Conservation (phyloP, 2,329 filamentous ascomycete genomes). For the Aspergillus pseudoterreus region DNA sequence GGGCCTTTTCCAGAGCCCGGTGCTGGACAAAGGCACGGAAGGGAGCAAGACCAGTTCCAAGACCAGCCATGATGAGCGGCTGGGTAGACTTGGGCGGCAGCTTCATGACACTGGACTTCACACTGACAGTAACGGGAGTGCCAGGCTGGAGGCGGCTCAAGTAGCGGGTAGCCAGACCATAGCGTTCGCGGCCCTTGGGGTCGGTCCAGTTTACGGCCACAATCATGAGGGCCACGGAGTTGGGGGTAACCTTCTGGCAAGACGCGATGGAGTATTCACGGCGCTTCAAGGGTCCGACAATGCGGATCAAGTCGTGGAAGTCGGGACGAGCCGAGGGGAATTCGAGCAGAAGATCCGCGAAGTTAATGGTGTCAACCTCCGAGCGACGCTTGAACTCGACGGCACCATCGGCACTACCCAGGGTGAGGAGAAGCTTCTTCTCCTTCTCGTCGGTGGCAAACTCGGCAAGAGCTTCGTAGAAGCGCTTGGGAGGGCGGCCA, state of each 20-base stretch:
- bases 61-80: constrained; percentile 96
- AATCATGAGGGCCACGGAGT: constrained; percentile 88
- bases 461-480: constrained; percentile 88
- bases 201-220: constrained; percentile 97
- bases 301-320: constrained; percentile 83
- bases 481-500: constrained; percentile 92
- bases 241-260: constrained; percentile 89
- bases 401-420: constrained; percentile 75
- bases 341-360: constrained; percentile 83
- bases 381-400: constrained; percentile 87
- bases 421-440: constrained; percentile 71
- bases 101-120: constrained; percentile 99
- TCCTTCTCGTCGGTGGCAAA: constrained; percentile 80
- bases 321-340: constrained; percentile 83
- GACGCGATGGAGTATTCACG: constrained; percentile 99
- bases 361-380: constrained; percentile 89
- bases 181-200: constrained; percentile 78
- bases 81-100: constrained; percentile 82
- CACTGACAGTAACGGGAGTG: constrained; percentile 78
- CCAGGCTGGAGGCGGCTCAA: constrained; percentile 73
- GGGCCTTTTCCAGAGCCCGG: constrained; percentile 95
- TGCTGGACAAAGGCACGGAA: constrained; percentile 99
- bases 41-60: constrained; percentile 96
- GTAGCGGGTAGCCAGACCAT: constrained; percentile 90
- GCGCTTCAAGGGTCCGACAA: constrained; percentile 89